Evolutionary conservation across 805 yeast genomes (phyloP), one percentile per base, ranked within the genome.

Genomic region (Millerozyma acaciae): DNA sequence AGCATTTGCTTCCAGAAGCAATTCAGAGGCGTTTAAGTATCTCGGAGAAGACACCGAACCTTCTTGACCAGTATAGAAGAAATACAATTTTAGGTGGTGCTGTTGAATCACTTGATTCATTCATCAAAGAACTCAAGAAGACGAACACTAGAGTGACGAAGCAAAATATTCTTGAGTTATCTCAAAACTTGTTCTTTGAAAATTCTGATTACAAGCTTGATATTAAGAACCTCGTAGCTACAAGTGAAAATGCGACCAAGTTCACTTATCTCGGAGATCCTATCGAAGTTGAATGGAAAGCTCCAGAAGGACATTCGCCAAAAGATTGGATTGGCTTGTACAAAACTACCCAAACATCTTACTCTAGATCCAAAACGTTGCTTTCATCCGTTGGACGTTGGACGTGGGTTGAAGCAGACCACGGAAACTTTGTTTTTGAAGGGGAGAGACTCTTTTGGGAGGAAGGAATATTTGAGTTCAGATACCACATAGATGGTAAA

Each of bases 291-390:
- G 48, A 56, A 14, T 84, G 84, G 80, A 51, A 55, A 17, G 62
- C 80, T 1, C 81, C 84, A 1, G 60, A 57, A 2, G 39, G 48
- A 16, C 77, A 73, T 41, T 59, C 75, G 12, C 37, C 57, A 0
- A 67, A 63, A 26, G 89, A 83, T 51, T 84, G 95, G 95, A 70
- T 84, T 43, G 94, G 93, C 1, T 55, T 84, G 19, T 84, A 84
- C 57, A 73, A 75, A 34, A 70, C 81, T 7, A 60, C 74, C 16
- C 82, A 74, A 40, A 76, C 84, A 12, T 71, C 78, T 4, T 62
- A 63, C 21, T 73, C 80, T 14, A 66, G 77, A 34, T 67, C 68
- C 26, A 68, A 64, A 17, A 83, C 93, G 0, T 57, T 69, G 22
- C 59, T 77, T n/a, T 65, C 84, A 8, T 79, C 88, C 7, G 55